Base-by-base conservation (phyloP, 345 rosid species). In the Gossypium stocksii region DNA sequence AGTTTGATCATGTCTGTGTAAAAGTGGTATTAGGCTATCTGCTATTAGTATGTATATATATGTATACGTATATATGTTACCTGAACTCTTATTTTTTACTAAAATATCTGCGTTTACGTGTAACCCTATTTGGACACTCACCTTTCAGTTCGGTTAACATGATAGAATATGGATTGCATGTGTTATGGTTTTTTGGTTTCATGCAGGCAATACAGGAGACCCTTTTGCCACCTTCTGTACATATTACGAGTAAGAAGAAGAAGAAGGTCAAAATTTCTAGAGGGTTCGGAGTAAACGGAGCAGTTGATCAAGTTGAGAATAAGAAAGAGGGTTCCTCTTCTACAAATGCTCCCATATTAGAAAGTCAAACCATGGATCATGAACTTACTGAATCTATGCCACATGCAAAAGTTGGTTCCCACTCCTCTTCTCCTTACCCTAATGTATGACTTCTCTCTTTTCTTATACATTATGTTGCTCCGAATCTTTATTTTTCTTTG, bases 201-300 rank as follows among this genome's bases (percentile, higher is more conserved):
- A 71, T 70, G 74, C 85, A 92, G 98, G 95, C 83, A 8, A 89
- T 89, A 75, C 98, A 92, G 78, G 91, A 88, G 70, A 84, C 76
- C 73, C 89, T 89, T 76, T 80, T 92, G 89, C 97, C 98, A 8
- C 92, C 95, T 80, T 70, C 90, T 66, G 86, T 87, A 11, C 94
- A 89, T 78, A 87, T 94, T 77, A 54, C 58, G 6, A 82, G 80
- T 10, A 73, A 75, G 82, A 86, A 64, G 71, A 64, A 74, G 78
- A 81, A 86, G 77, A 89, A 80, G 73, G 80, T 61, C 20, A 82
- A 82, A 70, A 61, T 70, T 62, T 76, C 86, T 56, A 73, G 73
- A 67, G 49, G 80, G 77, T 19, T 81, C 7, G 85, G 79, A 71
- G 71, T 69, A 6, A 88, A 86, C 73, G 92, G 85, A 29, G 86